Evolutionary conservation across 1,139 yeast species (phyloP), one percentile per base, ranked within the genome.

Genomic region (Pneumocystis sp.): DNA sequence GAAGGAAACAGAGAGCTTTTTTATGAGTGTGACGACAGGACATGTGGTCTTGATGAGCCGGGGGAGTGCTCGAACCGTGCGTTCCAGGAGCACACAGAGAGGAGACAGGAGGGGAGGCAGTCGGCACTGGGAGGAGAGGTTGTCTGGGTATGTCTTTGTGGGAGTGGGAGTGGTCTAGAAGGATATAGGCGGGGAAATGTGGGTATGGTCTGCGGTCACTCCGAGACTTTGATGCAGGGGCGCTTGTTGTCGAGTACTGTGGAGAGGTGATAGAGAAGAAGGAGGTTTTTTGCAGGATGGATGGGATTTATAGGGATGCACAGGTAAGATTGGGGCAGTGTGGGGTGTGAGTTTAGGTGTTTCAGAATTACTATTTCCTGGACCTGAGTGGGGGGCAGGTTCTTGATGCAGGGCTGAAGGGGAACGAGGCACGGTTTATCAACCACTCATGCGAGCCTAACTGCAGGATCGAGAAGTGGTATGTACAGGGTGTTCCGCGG

Each of bases 391-490:
- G 74, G 59, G 78, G 79, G 2, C 69, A 72, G 35, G 75, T 77
- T 3, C 77, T 78, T 63, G 81, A 78, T 68, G 73, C 77, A 31
- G 78, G 78, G 12, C 70, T 69, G 40, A 70, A 75, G 42, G 81
- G 81, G 1, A 77, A 79, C 0, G 76, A 75, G 3, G 80, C 81
- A 0, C 69, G 80, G 59, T 78, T 77, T 70, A 79, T 76, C 7
- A 78, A 78, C 67, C 81, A 78, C 65, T 78, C 80, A 0, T 78
- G 81, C 70, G 68, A 72, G 59, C 80, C 81, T 56, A 78, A 78
- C 66, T 71, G 76, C 35, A 76, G 73, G 62, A 77, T 78, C 75
- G 79, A 78, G 69, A 77, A 77, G 66, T 78, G 81, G 81, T 72
- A 69, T 50, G 79, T 78, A 29, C 70, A 75, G 61, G 76, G 75